These are phyloP conservation scores for Nannochloris sp. DNA, from an alignment of 139 green algal genomes.

Conservation along the genomic window DNA sequence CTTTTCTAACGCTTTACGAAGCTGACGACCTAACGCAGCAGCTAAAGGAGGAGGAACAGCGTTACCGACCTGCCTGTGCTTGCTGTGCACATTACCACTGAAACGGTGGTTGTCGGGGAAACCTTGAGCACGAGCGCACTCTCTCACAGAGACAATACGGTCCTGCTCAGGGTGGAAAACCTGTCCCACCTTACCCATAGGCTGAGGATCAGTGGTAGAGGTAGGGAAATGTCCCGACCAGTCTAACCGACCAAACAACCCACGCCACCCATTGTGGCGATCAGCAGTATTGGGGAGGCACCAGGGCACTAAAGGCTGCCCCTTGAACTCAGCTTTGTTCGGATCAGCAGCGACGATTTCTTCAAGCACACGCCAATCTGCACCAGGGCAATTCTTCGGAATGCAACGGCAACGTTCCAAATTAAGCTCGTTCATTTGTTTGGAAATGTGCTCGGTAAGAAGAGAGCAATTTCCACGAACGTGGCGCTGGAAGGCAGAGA, in stretches of 20 bases:
- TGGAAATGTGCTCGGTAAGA: conserved; percentile 88
- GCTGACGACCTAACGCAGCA: conserved; percentile 64
- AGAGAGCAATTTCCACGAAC: conserved; percentile 49
- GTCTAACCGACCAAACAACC: conserved; percentile 91
- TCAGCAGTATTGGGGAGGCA: conserved; percentile 93
- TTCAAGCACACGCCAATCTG: conserved; percentile 88
- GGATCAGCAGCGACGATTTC: conserved; percentile 67
- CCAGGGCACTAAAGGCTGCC: conserved; percentile 85
- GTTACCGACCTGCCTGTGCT: conserved; percentile 86
- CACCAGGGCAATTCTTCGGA: conserved; percentile 80
- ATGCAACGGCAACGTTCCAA: conserved; percentile 88
- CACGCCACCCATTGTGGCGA: conserved; percentile 93
- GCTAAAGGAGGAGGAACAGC: conserved; percentile 84
- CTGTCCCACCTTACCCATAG: conserved; percentile 97
- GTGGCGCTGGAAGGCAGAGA: conserved; percentile 68
- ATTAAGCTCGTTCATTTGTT: conserved; percentile 96
- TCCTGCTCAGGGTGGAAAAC: conserved; percentile 95
- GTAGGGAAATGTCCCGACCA: conserved; percentile 94
- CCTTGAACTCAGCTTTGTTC: conserved; percentile 57
- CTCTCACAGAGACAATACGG: conserved; percentile 88
- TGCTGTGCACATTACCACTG: conserved; percentile 73
- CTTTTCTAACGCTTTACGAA: conserved; percentile 50
- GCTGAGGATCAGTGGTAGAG: conserved; percentile 92
- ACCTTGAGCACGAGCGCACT: conserved; percentile 89
- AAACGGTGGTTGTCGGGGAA: conserved; percentile 84